Conservation (phyloP, 768 basidiomycete genomes). For the Mycena sanguinolenta region DNA sequence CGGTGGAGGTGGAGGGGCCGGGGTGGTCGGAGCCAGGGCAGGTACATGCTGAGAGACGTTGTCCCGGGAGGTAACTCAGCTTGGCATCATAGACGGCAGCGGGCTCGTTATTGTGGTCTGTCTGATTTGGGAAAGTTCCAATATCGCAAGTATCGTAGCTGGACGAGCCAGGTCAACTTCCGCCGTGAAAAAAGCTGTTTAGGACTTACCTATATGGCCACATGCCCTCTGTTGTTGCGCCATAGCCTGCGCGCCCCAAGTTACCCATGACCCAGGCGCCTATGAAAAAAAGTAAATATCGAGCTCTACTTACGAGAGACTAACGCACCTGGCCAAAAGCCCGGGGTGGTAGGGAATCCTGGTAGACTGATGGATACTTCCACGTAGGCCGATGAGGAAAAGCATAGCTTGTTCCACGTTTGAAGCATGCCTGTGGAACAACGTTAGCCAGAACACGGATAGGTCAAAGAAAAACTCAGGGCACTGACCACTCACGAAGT, state of each 20-base stretch:
- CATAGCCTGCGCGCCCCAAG: slow-evolving; percentile 84
- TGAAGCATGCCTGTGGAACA: slow-evolving; percentile 63
- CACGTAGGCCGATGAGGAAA: slow-evolving; percentile 79
- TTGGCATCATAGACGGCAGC: slow-evolving; percentile 70
- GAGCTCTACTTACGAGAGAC: too few species aligned
- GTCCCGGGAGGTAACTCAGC: slow-evolving; percentile 83
- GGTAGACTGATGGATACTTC: slow-evolving; percentile 71
- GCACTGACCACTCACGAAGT: slow-evolving; percentile 69
- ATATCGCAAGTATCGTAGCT: slow-evolving; percentile 76
- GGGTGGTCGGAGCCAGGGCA: slow-evolving; percentile 78
- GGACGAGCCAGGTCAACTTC: slow-evolving; percentile 64
- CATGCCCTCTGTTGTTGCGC: slow-evolving; percentile 83
- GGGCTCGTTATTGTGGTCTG: slow-evolving; percentile 60
- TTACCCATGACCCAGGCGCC: slow-evolving; percentile 95
- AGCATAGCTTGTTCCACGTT: slow-evolving; percentile 85
- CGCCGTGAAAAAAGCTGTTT: slow-evolving; percentile 39
- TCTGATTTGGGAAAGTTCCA: slow-evolving; percentile 85
- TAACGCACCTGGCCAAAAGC: slow-evolving; percentile 87
- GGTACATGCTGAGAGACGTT: slow-evolving; percentile 79
- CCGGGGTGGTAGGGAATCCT: slow-evolving; percentile 56
- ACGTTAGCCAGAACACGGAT: slow-evolving; percentile 15
- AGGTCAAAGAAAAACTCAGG: background rate
- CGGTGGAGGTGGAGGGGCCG: slow-evolving; percentile 66
- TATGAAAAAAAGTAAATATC: too few species aligned
- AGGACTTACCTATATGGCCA: slow-evolving; percentile 82